phyloP scores from a whole-genome alignment of 176 grass and related monocot species.

The Avena sativa region DNA sequence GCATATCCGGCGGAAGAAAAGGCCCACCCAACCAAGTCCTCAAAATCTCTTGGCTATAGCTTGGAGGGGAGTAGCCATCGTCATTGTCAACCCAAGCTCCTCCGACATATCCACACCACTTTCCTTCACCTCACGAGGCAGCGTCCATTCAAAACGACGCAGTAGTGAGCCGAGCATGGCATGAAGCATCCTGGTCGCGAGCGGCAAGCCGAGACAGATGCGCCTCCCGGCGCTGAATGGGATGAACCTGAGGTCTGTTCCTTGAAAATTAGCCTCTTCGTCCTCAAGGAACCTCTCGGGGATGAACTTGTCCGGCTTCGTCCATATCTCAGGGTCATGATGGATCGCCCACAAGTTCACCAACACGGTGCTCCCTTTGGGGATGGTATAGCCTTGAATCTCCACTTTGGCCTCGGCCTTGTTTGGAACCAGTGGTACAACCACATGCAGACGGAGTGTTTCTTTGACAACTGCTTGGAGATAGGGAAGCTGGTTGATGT shows the following conservation, averaged over 20 bases:
- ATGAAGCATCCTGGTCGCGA: constrained; percentile 45
- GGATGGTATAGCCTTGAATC: constrained; percentile 32
- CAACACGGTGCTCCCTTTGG: constrained; percentile 33
- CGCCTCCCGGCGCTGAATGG: constrained; percentile 54
- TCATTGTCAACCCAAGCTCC: constrained; percentile 30
- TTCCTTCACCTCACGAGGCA: background rate
- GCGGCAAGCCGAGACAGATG: constrained; percentile 47
- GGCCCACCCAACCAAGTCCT: background rate
- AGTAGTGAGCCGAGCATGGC: constrained; percentile 51
- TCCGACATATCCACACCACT: constrained; percentile 40
- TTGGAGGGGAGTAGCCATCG: constrained; percentile 25
- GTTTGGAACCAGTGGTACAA: constrained; percentile 22
- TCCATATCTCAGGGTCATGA: constrained; percentile 18
- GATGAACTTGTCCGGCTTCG: constrained; percentile 30
- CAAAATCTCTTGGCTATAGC: background rate
- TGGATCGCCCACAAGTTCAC: constrained; percentile 60
- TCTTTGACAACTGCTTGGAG: constrained; percentile 47
- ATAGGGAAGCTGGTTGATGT: constrained; percentile 34
- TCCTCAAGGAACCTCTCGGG: constrained; percentile 54
- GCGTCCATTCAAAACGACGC: constrained; percentile 46
- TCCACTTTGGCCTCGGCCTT: background rate
- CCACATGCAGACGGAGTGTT: background rate
- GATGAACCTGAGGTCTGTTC: constrained; percentile 36
- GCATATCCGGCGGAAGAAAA: background rate
- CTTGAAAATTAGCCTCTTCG: background rate